Conservation (phyloP, 2,329 filamentous ascomycete genomes). For the Paecilomyces sp. region DNA sequence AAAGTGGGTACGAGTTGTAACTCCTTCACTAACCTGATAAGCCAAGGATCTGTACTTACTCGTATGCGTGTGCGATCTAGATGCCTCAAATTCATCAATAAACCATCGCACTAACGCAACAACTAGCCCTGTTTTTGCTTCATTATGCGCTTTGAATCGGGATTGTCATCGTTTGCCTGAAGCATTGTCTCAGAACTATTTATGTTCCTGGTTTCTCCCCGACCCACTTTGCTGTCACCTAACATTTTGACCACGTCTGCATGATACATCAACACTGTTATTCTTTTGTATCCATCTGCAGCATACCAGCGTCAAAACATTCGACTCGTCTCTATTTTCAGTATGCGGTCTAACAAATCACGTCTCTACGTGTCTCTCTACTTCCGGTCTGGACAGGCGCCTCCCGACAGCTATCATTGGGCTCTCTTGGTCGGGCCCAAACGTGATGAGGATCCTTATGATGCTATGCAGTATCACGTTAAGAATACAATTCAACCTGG, state of each 20-base stretch:
- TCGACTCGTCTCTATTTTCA: neutral
- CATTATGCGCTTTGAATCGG: neutral
- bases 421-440: neutral
- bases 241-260: neutral
- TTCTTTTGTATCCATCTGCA: neutral
- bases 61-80: neutral
- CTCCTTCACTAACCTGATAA: too few relatives aligned
- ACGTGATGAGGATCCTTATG: neutral
- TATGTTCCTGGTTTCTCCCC: neutral
- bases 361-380: conserved; percentile 1
- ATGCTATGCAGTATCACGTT: neutral
- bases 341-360: neutral
- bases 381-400: neutral
- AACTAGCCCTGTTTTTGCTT: neutral
- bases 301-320: neutral
- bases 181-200: neutral
- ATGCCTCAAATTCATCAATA: neutral
- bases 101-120: neutral
- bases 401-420: conserved; percentile 1
- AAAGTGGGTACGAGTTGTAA: too few relatives aligned
- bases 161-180: neutral
- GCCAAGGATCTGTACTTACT: neutral
- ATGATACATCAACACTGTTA: neutral
- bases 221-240: neutral
- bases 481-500: neutral